Evolutionary conservation across 2,329 filamentous ascomycete genomes (phyloP), one percentile per base, ranked within the genome.

Genomic region (Colletotrichum lupini): DNA sequence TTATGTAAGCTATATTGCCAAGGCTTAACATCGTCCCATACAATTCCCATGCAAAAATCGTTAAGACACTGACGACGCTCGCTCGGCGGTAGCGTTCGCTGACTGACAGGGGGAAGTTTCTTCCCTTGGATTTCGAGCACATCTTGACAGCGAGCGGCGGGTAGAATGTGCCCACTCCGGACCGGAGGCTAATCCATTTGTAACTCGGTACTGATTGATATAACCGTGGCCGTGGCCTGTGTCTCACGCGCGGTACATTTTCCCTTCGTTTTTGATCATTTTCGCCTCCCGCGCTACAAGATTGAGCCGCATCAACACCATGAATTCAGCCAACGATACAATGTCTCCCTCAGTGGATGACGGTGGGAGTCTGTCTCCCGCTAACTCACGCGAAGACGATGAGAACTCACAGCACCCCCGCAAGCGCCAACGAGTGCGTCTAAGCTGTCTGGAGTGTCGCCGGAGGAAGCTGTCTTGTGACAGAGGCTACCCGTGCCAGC

Each of bases 391-490:
- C n/a, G 74, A 76, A 49, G 77, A 78, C 19, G 75, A 80, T 11
- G 77, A 79, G 30, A 74, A 77, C 22, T 65, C 73, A 0, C 81
- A 80, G 49, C 83, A 84, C 0, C 83, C 88, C 11, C 85, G 89
- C 73, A 91, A 91, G 82, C 83, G 89, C 37, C 89, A 91, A 82
- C 85, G 89, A 49, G 87, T 91, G 58, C 84, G 89, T 19, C 84
- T 91, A 56, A 90, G 88, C 60, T 91, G 89, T 75, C 85, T 91
- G 55, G 89, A 91, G 77, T 91, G 89, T 76, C 87, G 89, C 55
- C 85, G 89, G 67, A 85, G 89, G 68, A 91, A 91, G 82, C 83
- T 91, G 49, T 91, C 89, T 30, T 91, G 89, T 79, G 90, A 91
- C 80, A 85, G 89, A 73, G 89, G 89, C 78, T 86, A 90, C 76